These are phyloP conservation scores for Leptographium galeiforme DNA, from an alignment of 2,329 filamentous ascomycete genomes.

Conservation along the genomic window DNA sequence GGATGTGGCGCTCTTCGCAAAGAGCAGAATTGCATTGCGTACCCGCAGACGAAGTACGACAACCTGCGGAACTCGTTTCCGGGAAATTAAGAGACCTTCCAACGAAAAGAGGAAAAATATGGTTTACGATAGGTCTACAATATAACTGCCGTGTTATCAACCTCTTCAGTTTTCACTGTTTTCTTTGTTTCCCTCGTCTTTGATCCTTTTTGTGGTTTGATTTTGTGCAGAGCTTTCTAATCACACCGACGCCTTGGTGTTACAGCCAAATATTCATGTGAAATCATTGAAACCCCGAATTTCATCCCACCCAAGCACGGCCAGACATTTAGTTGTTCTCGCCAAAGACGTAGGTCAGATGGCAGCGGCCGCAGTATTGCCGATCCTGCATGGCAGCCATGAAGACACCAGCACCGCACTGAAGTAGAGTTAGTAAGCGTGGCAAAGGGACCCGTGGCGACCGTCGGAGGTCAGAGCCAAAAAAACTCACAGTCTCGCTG, in stretches of 20 bases:
- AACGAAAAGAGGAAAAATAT: no score
- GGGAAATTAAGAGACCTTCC: no score
- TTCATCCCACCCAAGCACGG: constrained; percentile 12
- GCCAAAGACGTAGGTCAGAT: constrained; percentile 62
- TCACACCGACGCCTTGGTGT: background rate
- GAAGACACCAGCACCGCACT: constrained; percentile 99
- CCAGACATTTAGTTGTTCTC: constrained; percentile 37
- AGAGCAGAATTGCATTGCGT: constrained; percentile 46
- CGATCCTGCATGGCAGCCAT: constrained; percentile 99
- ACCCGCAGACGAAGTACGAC: constrained; percentile 56
- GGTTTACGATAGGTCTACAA: background rate
- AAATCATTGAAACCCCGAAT: background rate
- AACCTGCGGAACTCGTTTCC: constrained; percentile 50
- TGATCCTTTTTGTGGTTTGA: background rate
- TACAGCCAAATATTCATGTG: background rate
- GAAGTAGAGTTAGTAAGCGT: background rate
- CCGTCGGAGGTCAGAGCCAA: no score
- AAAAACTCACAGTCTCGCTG: constrained; percentile 61
- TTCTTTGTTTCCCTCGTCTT: background rate
- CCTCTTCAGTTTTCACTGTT: background rate
- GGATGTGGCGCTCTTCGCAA: constrained; percentile 35
- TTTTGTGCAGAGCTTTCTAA: background rate
- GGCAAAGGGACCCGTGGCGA: no score
- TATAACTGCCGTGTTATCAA: background rate
- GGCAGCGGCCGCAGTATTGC: constrained; percentile 81